Conservation (phyloP, 805 yeast genomes). For the Suhomyces xylopsoci region DNA sequence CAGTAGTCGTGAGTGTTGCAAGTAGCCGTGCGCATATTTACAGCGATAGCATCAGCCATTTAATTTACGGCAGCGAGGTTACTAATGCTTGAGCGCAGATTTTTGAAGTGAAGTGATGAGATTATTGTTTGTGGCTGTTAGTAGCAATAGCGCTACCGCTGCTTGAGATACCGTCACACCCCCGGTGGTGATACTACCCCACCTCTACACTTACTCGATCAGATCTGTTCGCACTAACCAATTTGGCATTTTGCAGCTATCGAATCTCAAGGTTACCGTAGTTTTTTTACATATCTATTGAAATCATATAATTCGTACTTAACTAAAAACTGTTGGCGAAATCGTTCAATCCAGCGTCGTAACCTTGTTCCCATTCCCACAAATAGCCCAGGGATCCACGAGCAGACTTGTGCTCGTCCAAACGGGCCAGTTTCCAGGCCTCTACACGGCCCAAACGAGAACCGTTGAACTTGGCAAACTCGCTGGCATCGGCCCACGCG, state of each 20-base stretch:
- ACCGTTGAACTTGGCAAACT: conserved; percentile 65
- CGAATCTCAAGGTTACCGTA: no score
- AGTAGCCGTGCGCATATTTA: neutral
- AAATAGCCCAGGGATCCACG: conserved; percentile 55
- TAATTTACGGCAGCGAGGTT: no score
- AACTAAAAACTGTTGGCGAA: conserved; percentile 18
- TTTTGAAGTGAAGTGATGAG: neutral
- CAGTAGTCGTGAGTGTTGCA: neutral
- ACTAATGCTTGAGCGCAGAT: no score
- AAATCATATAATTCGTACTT: neutral
- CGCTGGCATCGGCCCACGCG: conserved; percentile 72
- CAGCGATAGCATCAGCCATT: neutral
- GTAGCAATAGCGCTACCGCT: neutral
- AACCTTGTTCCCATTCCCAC: conserved; percentile 95
- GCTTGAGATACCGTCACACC: neutral
- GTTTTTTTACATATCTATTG: no score
- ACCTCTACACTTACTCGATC: no score
- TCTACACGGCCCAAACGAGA: conserved; percentile 70
- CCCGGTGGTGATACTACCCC: neutral
- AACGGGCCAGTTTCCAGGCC: conserved; percentile 66
- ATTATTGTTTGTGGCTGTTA: no score
- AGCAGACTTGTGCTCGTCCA: conserved; percentile 53
- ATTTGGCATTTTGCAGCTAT: neutral
- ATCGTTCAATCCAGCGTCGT: conserved; percentile 54
- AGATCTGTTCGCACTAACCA: neutral